Percentiles rank a stretch among this genome's conserved stretches.
phyloP scores from a whole-genome alignment of 345 rosid genomes.

The Eucalyptus melliodora region DNA sequence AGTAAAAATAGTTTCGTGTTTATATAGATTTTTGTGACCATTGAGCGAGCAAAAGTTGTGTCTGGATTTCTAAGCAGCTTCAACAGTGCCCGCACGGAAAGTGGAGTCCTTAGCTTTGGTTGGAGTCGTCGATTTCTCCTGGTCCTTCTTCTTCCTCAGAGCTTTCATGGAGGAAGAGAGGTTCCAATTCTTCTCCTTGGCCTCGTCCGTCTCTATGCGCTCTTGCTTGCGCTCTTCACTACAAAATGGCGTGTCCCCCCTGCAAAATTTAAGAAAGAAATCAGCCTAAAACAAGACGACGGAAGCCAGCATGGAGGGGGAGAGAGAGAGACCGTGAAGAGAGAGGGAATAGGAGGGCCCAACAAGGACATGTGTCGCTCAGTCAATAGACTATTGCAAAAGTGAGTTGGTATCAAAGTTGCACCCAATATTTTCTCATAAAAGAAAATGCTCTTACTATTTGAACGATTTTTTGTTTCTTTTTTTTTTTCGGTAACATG shows the following conservation, averaged over 20 bases:
- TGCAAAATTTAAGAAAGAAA: neutral
- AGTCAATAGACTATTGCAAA: neutral
- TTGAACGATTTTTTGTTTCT: neutral
- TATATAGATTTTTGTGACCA: neutral
- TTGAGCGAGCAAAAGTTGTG: neutral
- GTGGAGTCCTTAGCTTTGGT: neutral
- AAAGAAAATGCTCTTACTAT: neutral
- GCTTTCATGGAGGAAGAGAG: constrained; percentile 10
- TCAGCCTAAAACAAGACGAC: neutral
- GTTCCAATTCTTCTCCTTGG: constrained; percentile 9
- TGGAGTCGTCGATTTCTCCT: neutral
- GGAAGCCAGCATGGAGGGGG: neutral
- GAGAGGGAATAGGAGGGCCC: neutral
- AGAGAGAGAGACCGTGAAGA: too few species aligned
- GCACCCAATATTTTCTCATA: neutral
- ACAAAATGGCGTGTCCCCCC: constrained; percentile 29
- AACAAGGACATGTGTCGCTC: neutral
- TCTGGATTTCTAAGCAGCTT: neutral
- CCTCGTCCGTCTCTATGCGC: constrained; percentile 24
- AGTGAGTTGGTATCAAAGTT: neutral
- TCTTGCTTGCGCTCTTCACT: constrained; percentile 20
- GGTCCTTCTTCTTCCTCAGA: neutral
- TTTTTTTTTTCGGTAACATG: too few species aligned
- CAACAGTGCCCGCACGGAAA: neutral
- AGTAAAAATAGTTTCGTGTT: neutral